Percentiles rank a stretch among this genome's conserved stretches.
Conservation (phyloP, 257 asterid genomes). For the Solanum corneliomulleri region DNA sequence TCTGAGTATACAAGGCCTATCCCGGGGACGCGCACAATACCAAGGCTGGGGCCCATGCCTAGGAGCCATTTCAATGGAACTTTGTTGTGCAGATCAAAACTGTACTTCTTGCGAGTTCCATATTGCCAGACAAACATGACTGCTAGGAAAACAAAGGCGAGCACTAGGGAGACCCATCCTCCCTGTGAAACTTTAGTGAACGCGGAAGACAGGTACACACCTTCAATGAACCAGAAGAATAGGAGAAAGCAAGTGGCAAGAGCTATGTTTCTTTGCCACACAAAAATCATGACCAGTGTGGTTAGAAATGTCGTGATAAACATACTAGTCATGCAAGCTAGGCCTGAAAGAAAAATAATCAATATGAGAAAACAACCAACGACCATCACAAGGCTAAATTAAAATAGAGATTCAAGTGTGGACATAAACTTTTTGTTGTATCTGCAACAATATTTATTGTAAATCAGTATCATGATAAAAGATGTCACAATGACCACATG, state of each 20-base stretch:
- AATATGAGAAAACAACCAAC: neutral
- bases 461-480: neutral
- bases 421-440: neutral
- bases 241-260: constrained; percentile 12
- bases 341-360: constrained; percentile 6
- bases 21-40: constrained; percentile 56
- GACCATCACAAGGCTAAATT: neutral
- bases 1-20: constrained; percentile 47
- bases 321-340: constrained; percentile 21
- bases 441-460: neutral
- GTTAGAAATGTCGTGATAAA: constrained; percentile 28
- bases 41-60: constrained; percentile 40
- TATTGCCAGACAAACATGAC: constrained; percentile 29
- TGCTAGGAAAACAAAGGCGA: constrained; percentile 12
- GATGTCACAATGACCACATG: neutral
- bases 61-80: constrained; percentile 40
- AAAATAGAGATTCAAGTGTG: neutral
- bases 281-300: constrained; percentile 23
- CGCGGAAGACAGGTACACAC: constrained; percentile 26
- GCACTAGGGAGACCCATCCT: constrained; percentile 27
- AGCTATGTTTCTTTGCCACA: constrained; percentile 18
- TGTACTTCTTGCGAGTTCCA: constrained; percentile 24
- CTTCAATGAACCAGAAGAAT: constrained; percentile 23
- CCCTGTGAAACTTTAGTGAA: constrained; percentile 20
- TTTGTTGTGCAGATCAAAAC: constrained; percentile 32